These are phyloP conservation scores for Aspergillus flavus DNA, from an alignment of 2,329 filamentous ascomycete species.

Conservation along the genomic window DNA sequence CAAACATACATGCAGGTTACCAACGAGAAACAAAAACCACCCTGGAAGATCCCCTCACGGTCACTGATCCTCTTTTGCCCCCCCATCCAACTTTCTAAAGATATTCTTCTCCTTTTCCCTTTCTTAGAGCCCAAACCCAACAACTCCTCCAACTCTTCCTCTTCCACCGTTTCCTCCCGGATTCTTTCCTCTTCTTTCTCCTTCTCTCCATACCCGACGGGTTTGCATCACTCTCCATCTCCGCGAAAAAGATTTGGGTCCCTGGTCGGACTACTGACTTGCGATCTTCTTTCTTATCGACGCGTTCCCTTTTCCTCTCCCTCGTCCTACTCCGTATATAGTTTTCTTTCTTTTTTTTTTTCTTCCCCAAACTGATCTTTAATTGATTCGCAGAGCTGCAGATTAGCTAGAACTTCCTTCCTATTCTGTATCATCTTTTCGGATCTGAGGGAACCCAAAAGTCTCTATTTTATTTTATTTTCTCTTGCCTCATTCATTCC, in stretches of 20 bases:
- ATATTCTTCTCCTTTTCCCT: neutral
- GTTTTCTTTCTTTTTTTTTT: conserved; percentile 14
- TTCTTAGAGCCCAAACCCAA: neutral
- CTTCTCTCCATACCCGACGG: conserved; percentile 9
- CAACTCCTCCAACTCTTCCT: conserved; percentile 9
- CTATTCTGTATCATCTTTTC: neutral
- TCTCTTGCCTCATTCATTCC: neutral
- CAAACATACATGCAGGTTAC: neutral
- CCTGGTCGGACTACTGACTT: conserved; percentile 10
- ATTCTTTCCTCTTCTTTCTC: conserved; percentile 16
- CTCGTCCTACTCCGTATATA: neutral
- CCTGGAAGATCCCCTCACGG: neutral
- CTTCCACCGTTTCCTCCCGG: conserved; percentile 10
- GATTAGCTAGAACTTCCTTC: neutral
- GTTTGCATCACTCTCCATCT: neutral
- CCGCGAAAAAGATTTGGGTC: conserved; percentile 9
- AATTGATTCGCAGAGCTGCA: neutral
- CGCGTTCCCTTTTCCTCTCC: conserved; percentile 13
- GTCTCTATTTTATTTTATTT: neutral
- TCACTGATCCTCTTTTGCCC: neutral
- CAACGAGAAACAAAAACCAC: neutral
- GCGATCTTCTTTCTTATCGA: neutral
- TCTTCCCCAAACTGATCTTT: neutral
- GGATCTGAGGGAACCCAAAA: no score
- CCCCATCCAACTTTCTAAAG: neutral